Conservation (phyloP, 2,329 filamentous ascomycete genomes). For the Cladosporium cucumerinum region DNA sequence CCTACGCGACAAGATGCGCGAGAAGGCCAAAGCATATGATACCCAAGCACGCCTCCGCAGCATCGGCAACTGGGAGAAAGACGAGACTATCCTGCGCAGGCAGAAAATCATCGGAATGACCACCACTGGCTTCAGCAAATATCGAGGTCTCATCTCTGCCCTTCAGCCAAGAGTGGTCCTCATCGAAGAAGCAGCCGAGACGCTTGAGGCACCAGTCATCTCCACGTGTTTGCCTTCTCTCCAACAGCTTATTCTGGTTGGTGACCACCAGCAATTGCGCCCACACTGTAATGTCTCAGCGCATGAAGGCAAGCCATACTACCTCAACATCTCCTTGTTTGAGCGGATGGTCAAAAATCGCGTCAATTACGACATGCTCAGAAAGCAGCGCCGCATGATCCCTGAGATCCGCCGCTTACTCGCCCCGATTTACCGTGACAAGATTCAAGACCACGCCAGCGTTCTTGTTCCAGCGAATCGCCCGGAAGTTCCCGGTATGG, state of each 20-base stretch:
- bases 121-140: constrained; percentile 78
- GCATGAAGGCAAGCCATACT: constrained; percentile 59
- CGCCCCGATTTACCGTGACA: constrained; percentile 57
- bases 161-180: constrained; percentile 66
- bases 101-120: constrained; percentile 65
- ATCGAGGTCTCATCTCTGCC: constrained; percentile 65
- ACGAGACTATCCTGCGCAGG: constrained; percentile 59
- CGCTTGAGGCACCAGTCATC: constrained; percentile 61
- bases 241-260: constrained; percentile 66
- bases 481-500: constrained; percentile 60
- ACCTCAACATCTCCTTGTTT: constrained; percentile 73
- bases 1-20: constrained; percentile 48
- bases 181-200: constrained; percentile 79
- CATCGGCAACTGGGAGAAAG: constrained; percentile 57
- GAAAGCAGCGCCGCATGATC: constrained; percentile 70
- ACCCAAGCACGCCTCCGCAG: constrained; percentile 52
- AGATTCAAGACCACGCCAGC: constrained; percentile 56
- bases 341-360: constrained; percentile 68
- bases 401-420: constrained; percentile 62
- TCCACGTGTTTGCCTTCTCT: constrained; percentile 60
- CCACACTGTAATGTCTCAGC: constrained; percentile 63
- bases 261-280: constrained; percentile 76
- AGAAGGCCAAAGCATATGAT: constrained; percentile 50
- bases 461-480: constrained; percentile 48
- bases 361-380: constrained; percentile 62